These are phyloP conservation scores for Pugionium cornutum DNA, from an alignment of 345 rosid genomes.

Conservation along the genomic window DNA sequence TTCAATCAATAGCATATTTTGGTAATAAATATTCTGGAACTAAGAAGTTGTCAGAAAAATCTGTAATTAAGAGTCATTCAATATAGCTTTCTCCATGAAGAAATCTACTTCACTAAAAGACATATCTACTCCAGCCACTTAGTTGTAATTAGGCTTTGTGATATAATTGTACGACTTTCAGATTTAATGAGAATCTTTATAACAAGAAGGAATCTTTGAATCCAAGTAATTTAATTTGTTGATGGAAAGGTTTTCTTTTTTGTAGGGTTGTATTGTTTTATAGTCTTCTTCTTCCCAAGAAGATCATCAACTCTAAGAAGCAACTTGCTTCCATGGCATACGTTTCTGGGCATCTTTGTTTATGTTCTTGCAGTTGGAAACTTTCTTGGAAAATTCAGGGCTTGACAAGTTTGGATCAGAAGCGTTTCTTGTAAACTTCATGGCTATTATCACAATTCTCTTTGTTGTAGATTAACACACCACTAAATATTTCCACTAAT, in stretches of 20 bases:
- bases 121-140: too few species aligned
- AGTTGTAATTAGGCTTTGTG: too few species aligned
- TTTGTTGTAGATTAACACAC: conserved; percentile 29
- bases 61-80: too few species aligned
- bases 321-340: conserved; percentile 72
- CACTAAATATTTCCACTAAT: too few species aligned
- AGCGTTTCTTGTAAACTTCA: conserved; percentile 84
- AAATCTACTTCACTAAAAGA: too few species aligned
- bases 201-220: conserved; percentile 9
- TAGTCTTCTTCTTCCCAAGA: conserved; percentile 68
- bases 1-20: too few species aligned
- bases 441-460: conserved; percentile 60
- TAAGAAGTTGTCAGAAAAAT: too few species aligned
- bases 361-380: conserved; percentile 60
- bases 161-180: too few species aligned
- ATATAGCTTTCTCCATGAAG: too few species aligned
- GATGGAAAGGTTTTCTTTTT: not conserved
- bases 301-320: conserved; percentile 51
- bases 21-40: too few species aligned
- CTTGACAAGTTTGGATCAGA: conserved; percentile 70
- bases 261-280: conserved; percentile 77
- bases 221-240: not conserved
- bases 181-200: not conserved
- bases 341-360: conserved; percentile 59
- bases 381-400: conserved; percentile 71